A percentile compares a stretch with the other conserved stretches of the same genome.
Evolutionary conservation across 2,329 filamentous ascomycete genomes (phyloP).

Genomic region (Periglandula ipomoeae): DNA sequence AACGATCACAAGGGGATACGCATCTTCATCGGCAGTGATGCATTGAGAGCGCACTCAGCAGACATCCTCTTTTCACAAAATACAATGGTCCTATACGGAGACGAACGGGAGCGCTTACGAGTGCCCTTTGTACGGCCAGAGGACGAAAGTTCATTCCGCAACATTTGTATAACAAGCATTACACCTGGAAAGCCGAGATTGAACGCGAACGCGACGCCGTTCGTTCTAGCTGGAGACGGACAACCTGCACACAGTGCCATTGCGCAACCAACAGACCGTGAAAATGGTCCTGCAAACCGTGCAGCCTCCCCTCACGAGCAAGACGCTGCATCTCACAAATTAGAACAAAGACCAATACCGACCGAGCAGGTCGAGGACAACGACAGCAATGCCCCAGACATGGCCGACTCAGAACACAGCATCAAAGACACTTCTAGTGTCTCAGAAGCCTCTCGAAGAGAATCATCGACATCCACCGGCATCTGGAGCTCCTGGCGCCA

Average conservation of each 20-base stretch:
- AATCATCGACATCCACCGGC: conserved; percentile 40
- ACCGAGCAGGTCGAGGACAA: conserved; percentile 37
- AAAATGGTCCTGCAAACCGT: conserved; percentile 17
- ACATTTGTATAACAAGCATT: conserved; percentile 56
- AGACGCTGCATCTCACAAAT: conserved; percentile 25
- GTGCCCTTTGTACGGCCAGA: conserved; percentile 91
- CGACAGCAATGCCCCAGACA: conserved; percentile 24
- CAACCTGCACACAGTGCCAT: conserved; percentile 12
- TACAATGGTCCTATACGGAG: conserved; percentile 76
- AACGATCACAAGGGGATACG: conserved; percentile 55
- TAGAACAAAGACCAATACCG: conserved; percentile 23
- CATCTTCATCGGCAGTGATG: conserved; percentile 84
- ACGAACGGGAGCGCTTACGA: conserved; percentile 76
- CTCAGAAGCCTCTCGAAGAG: conserved; percentile 30
- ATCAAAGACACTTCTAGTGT: conserved; percentile 20
- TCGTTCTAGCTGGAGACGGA: conserved; percentile 27
- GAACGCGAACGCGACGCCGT: conserved; percentile 41
- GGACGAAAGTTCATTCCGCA: conserved; percentile 71
- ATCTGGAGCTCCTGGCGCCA: conserved; percentile 69
- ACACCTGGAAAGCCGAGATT: conserved; percentile 47
- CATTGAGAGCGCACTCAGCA: conserved; percentile 74
- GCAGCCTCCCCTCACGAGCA: conserved; percentile 27
- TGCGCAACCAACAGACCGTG: conserved; percentile 9
- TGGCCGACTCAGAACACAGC: conserved; percentile 13
- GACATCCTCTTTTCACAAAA: conserved; percentile 91